Percentiles rank a stretch among this genome's conserved stretches.
phyloP scores from a whole-genome alignment of 78 protist genomes.

The Dictyostelium purpureum region DNA sequence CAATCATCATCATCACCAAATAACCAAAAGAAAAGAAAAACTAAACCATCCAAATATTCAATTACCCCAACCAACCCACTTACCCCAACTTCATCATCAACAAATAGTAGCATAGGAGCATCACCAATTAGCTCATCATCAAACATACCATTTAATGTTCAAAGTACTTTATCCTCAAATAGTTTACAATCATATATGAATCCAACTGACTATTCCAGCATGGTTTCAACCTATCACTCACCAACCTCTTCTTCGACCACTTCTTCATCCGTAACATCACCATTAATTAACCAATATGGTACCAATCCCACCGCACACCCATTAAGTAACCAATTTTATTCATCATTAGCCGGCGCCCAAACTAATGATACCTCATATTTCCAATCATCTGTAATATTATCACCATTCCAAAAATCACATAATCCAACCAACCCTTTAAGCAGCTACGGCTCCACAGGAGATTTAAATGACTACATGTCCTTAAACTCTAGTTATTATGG shows the following conservation, averaged over 20 bases:
- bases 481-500: background rate
- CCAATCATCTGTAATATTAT: constrained; percentile 33
- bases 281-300: background rate
- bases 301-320: background rate
- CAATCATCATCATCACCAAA: background rate
- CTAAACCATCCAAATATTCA: constrained; percentile 63
- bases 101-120: constrained; percentile 1
- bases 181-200: constrained; percentile 2
- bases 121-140: background rate
- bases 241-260: background rate
- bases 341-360: background rate
- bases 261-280: constrained; percentile 24
- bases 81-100: background rate
- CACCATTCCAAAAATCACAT: constrained; percentile 5
- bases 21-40: constrained; percentile 28
- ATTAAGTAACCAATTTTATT: background rate
- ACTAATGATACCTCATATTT: background rate
- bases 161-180: background rate
- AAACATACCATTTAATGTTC: background rate
- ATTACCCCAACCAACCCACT: background rate
- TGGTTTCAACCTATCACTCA: background rate
- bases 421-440: background rate
- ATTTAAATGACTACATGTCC: constrained; percentile 22
- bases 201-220: background rate
- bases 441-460: background rate